phyloP scores from a whole-genome alignment of 805 yeast species.

The Yarrowia keelungensis region DNA sequence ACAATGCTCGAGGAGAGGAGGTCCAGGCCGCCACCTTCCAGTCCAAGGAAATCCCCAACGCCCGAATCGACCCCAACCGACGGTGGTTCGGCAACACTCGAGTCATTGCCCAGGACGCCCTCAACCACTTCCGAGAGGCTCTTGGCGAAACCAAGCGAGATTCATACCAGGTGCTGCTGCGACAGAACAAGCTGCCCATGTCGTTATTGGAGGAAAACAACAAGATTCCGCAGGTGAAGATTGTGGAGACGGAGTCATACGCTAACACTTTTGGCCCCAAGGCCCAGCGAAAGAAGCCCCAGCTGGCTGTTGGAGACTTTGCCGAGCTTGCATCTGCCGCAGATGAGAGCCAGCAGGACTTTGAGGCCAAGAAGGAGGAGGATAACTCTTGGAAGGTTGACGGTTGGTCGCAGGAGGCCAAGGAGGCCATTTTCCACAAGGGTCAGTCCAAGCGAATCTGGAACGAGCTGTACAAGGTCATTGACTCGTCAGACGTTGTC shows the following conservation, averaged over 20 bases:
- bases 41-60: constrained; percentile 83
- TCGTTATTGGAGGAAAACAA: constrained; percentile 85
- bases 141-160: constrained; percentile 85
- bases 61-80: constrained; percentile 94
- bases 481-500: constrained; percentile 96
- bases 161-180: constrained; percentile 81
- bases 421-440: constrained; percentile 92
- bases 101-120: constrained; percentile 96
- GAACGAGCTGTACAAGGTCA: constrained; percentile 96
- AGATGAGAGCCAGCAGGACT: constrained; percentile 62
- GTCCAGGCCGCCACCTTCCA: constrained; percentile 88
- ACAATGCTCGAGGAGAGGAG: constrained; percentile 87
- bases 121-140: constrained; percentile 92
- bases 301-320: constrained; percentile 75
- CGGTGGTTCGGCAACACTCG: constrained; percentile 98
- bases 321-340: constrained; percentile 76
- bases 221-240: constrained; percentile 77
- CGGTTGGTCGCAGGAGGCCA: constrained; percentile 88
- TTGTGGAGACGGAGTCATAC: constrained; percentile 88
- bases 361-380: constrained; percentile 79
- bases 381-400: constrained; percentile 66
- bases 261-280: constrained; percentile 90
- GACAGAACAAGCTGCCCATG: constrained; percentile 94
- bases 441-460: constrained; percentile 99
- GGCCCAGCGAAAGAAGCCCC: constrained; percentile 89